Percentiles rank a stretch among this genome's conserved stretches.
phyloP scores from a whole-genome alignment of 2,329 filamentous ascomycete species.

The Sphaceloma murrayae region DNA sequence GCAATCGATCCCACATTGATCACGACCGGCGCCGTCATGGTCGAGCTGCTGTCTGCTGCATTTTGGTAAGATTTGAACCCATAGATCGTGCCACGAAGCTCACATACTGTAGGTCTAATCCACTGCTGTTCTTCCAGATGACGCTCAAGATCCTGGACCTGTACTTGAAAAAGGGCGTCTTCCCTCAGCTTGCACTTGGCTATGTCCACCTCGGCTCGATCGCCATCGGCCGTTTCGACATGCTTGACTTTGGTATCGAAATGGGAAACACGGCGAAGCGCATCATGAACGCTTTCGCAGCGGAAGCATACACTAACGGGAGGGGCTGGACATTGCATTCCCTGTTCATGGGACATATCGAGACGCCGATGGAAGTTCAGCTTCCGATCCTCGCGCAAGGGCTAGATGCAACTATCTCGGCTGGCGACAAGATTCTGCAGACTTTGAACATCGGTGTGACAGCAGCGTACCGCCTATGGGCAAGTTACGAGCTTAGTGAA shows the following conservation, averaged over 20 bases:
- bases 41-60: slow-evolving; percentile 59
- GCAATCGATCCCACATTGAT: slow-evolving; percentile 45
- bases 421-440: slow-evolving; percentile 62
- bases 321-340: slow-evolving; percentile 60
- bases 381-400: slow-evolving; percentile 54
- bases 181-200: slow-evolving; percentile 58
- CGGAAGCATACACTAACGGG: slow-evolving; percentile 55
- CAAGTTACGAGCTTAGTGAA: slow-evolving; percentile 58
- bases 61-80: slow-evolving; percentile 57
- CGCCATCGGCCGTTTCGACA: slow-evolving; percentile 58
- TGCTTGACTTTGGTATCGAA: slow-evolving; percentile 57
- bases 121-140: slow-evolving; percentile 62
- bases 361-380: slow-evolving; percentile 50
- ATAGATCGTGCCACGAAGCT: background rate
- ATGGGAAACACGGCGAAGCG: slow-evolving; percentile 54
- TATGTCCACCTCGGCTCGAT: slow-evolving; percentile 62
- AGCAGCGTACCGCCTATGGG: slow-evolving; percentile 58
- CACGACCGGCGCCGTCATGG: slow-evolving; percentile 59
- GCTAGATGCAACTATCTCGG: slow-evolving; percentile 54
- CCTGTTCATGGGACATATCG: slow-evolving; percentile 60
- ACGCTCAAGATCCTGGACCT: slow-evolving; percentile 57
- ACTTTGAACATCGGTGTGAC: slow-evolving; percentile 62
- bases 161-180: slow-evolving; percentile 54
- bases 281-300: slow-evolving; percentile 53
- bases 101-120: slow-evolving; percentile 39